Base-by-base conservation (phyloP, 345 rosid genomes). In the Anacardium occidentale region DNA sequence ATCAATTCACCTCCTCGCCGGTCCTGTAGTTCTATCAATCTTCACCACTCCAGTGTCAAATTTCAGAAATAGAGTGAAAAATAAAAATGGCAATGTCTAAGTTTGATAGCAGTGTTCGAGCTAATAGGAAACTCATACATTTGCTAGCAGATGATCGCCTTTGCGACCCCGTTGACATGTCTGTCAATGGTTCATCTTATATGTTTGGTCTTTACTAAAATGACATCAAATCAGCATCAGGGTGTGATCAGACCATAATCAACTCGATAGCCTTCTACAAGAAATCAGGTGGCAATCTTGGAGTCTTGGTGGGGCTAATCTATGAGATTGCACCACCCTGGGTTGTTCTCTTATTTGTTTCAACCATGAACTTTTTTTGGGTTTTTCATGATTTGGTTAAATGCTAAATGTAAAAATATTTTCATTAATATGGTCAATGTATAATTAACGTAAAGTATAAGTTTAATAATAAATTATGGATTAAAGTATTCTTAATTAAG, bases 311-410 rank as follows among this genome's bases (percentile, higher is more conserved):
- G 0, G 88, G 88, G 62, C 79, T 83, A 50, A 68, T 80, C 73
- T 83, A 79, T 67, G 87, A 85, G 71, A 80, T 85, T 6, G 73
- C 84, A 7, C 85, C 84, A 1, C 90, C 87, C 15, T 87, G 84
- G 90, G 79, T 83, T 57, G 74, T 83, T 45, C 78, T 85, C 42
- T 69, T 75, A 12, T 74, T 83, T 4, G 83, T 85, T n/a, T n/a
- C n/a, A n/a, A n/a, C n/a, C n/a, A n/a, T 85, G 84, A 85, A 85
- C 81, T n/a, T 80, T 85, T 72, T 81, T 80, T 8, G 87, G 90
- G 45, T 78, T 79, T 69, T 76, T 81, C 80, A 79, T 87, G 83
- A 83, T 85, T 3, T 85, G 85, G 89, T 74, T 83, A 1, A 83
- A 83, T 25, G 88, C 81, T 18, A 85, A n/a, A n/a, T n/a, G n/a